These are phyloP conservation scores for Pseudevernia furfuracea DNA, from an alignment of 495 filamentous ascomycete genomes.

Conservation along the genomic window DNA sequence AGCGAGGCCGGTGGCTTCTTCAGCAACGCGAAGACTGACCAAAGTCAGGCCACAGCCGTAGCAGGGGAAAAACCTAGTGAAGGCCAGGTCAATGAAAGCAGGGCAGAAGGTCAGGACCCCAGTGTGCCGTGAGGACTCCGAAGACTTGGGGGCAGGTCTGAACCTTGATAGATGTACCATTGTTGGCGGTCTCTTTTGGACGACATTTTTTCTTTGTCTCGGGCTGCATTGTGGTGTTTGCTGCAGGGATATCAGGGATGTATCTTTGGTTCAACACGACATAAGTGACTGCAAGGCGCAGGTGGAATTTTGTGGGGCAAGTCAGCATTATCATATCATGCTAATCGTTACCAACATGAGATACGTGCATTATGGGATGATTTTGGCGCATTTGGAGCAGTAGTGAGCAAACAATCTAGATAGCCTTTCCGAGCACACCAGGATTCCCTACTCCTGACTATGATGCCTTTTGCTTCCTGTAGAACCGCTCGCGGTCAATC, in stretches of 20 bases:
- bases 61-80: background rate
- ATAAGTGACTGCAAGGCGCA: constrained; percentile 16
- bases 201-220: constrained; percentile 10
- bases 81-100: background rate
- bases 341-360: background rate
- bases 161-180: constrained; percentile 10
- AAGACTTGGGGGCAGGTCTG: constrained; percentile 8
- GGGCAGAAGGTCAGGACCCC: constrained; percentile 13
- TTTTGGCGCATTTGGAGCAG: background rate
- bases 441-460: background rate
- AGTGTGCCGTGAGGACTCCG: constrained; percentile 1
- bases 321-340: background rate
- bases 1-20: constrained; percentile 9
- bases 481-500: background rate
- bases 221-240: constrained; percentile 13
- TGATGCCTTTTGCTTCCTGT: background rate
- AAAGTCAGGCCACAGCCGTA: background rate
- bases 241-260: constrained; percentile 10
- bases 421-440: background rate
- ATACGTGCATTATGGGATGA: background rate
- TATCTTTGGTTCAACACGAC: constrained; percentile 9
- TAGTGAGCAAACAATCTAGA: background rate
- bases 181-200: constrained; percentile 9
- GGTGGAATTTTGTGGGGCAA: background rate
- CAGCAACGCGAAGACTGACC: constrained; percentile 1